These are phyloP conservation scores for Mortierella sp. DNA, from an alignment of 371 early-diverging fungal species.

Conservation along the genomic window DNA sequence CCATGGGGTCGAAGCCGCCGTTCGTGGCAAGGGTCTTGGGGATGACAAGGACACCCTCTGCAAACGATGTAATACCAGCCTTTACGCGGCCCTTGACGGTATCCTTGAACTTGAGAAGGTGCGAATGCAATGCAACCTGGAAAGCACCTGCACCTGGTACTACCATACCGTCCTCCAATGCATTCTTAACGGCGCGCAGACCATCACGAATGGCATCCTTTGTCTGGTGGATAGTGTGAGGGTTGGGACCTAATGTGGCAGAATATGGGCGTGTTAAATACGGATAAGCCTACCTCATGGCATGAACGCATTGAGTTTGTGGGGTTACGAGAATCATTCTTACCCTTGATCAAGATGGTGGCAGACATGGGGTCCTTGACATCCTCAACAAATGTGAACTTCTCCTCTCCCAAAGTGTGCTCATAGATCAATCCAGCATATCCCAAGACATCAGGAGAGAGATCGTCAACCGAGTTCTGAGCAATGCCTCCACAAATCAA, in stretches of 20 bases:
- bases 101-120: constrained; percentile 88
- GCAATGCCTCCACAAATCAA: constrained; percentile 97
- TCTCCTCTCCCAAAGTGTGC: constrained; percentile 98
- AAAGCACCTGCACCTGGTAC: constrained; percentile 98
- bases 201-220: constrained; percentile 99
- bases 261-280: neutral
- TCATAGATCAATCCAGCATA: constrained; percentile 97
- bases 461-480: constrained; percentile 97
- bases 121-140: constrained; percentile 88
- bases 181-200: constrained; percentile 97
- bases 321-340: constrained; percentile 2
- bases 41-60: constrained; percentile 95
- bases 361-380: constrained; percentile 94
- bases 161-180: constrained; percentile 92
- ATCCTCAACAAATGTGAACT: constrained; percentile 99
- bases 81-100: constrained; percentile 93
- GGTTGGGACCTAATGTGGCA: constrained; percentile 80
- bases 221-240: constrained; percentile 95
- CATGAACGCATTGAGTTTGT: neutral
- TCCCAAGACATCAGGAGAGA: constrained; percentile 91
- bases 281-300: neutral
- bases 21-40: constrained; percentile 97
- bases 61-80: constrained; percentile 97
- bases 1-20: constrained; percentile 97
- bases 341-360: constrained; percentile 96